Conservation (phyloP, 768 basidiomycete species). For the Mycena vitilis region DNA sequence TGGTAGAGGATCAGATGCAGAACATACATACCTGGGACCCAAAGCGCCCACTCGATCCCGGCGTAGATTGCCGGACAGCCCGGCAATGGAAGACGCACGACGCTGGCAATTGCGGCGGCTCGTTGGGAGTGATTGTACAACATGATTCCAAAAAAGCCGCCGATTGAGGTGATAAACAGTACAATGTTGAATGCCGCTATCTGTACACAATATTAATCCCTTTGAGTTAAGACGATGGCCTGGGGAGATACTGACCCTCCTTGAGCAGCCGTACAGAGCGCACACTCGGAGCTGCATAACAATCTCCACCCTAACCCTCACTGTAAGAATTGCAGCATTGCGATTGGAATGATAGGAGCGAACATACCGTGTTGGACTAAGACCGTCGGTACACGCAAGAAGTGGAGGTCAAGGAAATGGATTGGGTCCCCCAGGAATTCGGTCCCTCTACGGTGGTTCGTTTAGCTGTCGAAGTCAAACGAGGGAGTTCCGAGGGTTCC, state of each 20-base stretch:
- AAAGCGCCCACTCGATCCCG: too few species aligned
- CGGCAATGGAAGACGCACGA: conserved; percentile 50
- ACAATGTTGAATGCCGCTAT: conserved; percentile 52
- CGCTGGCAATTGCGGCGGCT: conserved; percentile 48
- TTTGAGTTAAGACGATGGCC: neutral
- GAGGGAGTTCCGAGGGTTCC: too few species aligned
- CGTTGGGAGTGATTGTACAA: conserved; percentile 50
- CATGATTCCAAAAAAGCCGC: conserved; percentile 54
- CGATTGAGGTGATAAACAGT: conserved; percentile 55
- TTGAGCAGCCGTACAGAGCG: conserved; percentile 54
- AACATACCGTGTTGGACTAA: too few species aligned
- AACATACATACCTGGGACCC: conserved; percentile 52
- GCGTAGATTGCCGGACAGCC: conserved; percentile 57
- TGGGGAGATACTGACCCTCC: conserved; percentile 43
- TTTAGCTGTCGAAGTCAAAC: too few species aligned
- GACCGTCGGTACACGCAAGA: too few species aligned
- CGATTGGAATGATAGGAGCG: too few species aligned
- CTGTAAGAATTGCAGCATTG: too few species aligned
- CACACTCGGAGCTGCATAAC: conserved; percentile 62
- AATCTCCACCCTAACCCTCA: conserved; percentile 60
- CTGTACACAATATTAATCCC: conserved; percentile 40
- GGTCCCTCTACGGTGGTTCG: too few species aligned
- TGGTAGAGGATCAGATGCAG: too few species aligned
- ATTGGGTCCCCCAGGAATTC: too few species aligned
- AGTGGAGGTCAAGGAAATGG: too few species aligned